phyloP scores from a whole-genome alignment of 2,329 filamentous ascomycete genomes.

The Pochonia chlamydosporia region DNA sequence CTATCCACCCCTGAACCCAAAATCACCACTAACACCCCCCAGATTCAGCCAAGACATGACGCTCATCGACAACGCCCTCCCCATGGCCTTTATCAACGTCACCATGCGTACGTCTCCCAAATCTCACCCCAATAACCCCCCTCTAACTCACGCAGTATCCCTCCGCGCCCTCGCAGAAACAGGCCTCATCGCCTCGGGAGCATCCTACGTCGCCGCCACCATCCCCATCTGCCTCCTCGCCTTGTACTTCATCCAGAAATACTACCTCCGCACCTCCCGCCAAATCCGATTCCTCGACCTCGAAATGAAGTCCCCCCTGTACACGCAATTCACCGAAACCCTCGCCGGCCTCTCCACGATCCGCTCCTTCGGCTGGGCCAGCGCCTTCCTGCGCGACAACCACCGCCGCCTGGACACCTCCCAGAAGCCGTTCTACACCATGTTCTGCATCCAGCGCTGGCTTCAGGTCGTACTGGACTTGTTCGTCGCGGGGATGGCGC shows the following conservation, averaged over 20 bases:
- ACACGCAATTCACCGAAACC: slow-evolving; percentile 45
- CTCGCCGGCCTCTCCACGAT: slow-evolving; percentile 41
- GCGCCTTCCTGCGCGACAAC: slow-evolving; percentile 27
- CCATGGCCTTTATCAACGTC: slow-evolving; percentile 22
- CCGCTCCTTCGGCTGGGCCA: slow-evolving; percentile 43
- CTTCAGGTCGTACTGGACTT: slow-evolving; percentile 41
- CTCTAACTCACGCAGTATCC: slow-evolving; percentile 5
- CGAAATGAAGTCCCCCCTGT: slow-evolving; percentile 42
- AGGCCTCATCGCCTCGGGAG: slow-evolving; percentile 18
- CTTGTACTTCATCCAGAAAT: slow-evolving; percentile 39
- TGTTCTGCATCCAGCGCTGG: slow-evolving; percentile 45
- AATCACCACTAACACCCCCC: neutral
- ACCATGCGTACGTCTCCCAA: slow-evolving; percentile 20
- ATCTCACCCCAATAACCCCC: slow-evolving; percentile 5
- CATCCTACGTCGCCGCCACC: slow-evolving; percentile 26
- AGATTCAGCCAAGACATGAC: slow-evolving; percentile 36
- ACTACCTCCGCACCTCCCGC: slow-evolving; percentile 46
- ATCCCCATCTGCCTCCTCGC: slow-evolving; percentile 35
- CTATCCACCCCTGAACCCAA: neutral
- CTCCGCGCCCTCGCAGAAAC: slow-evolving; percentile 17
- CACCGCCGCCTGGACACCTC: slow-evolving; percentile 32
- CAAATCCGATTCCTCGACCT: slow-evolving; percentile 47
- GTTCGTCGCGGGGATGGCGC: slow-evolving; percentile 39
- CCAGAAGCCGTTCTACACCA: slow-evolving; percentile 43
- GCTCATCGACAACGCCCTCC: slow-evolving; percentile 26